Evolutionary conservation across 768 basidiomycete species (phyloP).

Genomic region (Suillus ampliporus): DNA sequence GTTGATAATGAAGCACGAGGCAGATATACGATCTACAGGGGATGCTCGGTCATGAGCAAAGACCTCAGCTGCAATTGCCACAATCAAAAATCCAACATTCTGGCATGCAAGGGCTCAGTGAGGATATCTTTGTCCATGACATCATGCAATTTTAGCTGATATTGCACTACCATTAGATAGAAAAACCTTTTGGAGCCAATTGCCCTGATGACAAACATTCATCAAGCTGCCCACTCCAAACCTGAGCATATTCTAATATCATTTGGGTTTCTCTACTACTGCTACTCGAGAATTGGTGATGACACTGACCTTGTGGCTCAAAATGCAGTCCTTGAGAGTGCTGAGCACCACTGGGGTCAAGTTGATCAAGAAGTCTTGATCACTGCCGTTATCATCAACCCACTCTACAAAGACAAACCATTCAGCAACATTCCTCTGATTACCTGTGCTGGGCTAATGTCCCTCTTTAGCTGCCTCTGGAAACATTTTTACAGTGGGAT

Average conservation of each 20-base stretch:
- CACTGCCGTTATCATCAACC: slow-evolving; percentile 36
- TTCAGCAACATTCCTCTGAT: not conserved
- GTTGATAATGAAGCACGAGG: slow-evolving; percentile 19
- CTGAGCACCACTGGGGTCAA: slow-evolving; percentile 35
- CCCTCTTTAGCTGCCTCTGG: slow-evolving; percentile 3
- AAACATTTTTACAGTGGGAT: not conserved
- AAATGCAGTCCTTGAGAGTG: slow-evolving; percentile 34
- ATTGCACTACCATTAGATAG: slow-evolving; percentile 29
- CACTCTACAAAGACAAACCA: slow-evolving; percentile 17
- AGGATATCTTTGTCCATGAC: not conserved
- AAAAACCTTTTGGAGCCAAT: slow-evolving; percentile 37
- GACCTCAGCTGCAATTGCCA: slow-evolving; percentile 31
- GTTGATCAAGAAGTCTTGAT: slow-evolving; percentile 39
- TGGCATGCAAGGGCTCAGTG: not conserved
- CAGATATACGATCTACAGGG: slow-evolving; percentile 26
- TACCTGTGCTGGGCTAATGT: slow-evolving; percentile 1
- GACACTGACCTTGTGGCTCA: slow-evolving; percentile 8
- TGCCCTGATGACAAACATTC: slow-evolving; percentile 36
- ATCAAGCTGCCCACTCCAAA: slow-evolving; percentile 32
- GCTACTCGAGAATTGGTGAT: slow-evolving; percentile 16
- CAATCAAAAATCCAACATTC: slow-evolving; percentile 35
- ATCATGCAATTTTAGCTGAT: slow-evolving; percentile 27
- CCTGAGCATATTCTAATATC: slow-evolving; percentile 39
- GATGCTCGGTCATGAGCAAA: slow-evolving; percentile 32
- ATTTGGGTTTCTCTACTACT: slow-evolving; percentile 31